Evolutionary conservation across 768 basidiomycete species (phyloP).

Genomic region (Leccinum sublutescens): DNA sequence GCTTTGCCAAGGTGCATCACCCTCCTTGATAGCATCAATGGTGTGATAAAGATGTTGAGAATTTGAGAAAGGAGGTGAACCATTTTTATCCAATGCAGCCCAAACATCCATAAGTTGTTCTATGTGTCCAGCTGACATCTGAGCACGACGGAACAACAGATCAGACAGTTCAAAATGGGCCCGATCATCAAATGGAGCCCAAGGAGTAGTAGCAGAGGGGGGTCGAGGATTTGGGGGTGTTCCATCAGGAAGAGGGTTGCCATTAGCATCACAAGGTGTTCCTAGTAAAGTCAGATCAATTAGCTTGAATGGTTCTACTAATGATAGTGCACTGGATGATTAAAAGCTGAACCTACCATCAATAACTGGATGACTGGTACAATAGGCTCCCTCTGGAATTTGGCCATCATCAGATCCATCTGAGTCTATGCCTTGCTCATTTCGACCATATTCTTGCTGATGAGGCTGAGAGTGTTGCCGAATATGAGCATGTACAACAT

Average conservation of each 20-base stretch:
- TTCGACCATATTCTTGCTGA: background rate
- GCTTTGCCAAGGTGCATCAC: background rate
- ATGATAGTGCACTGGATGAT: too few relatives aligned
- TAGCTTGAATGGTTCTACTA: too few relatives aligned
- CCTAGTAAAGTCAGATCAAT: background rate
- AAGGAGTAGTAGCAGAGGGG: background rate
- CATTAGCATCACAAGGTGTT: background rate
- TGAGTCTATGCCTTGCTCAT: background rate
- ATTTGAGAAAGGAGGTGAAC: background rate
- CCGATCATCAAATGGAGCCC: background rate
- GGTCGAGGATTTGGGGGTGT: background rate
- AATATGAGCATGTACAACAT: background rate
- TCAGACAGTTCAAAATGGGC: background rate
- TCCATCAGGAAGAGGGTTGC: background rate
- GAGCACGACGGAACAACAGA: background rate
- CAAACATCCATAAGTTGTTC: background rate
- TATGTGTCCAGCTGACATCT: background rate
- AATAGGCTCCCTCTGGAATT: background rate
- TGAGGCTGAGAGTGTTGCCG: background rate
- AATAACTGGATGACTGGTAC: background rate
- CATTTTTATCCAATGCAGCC: background rate
- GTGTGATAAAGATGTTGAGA: background rate
- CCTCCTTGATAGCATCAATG: background rate
- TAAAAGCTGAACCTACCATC: background rate
- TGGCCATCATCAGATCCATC: background rate